Evolutionary conservation across 192 early-diverging fungal species (phyloP).

Genomic region (Coemansia sp.): DNA sequence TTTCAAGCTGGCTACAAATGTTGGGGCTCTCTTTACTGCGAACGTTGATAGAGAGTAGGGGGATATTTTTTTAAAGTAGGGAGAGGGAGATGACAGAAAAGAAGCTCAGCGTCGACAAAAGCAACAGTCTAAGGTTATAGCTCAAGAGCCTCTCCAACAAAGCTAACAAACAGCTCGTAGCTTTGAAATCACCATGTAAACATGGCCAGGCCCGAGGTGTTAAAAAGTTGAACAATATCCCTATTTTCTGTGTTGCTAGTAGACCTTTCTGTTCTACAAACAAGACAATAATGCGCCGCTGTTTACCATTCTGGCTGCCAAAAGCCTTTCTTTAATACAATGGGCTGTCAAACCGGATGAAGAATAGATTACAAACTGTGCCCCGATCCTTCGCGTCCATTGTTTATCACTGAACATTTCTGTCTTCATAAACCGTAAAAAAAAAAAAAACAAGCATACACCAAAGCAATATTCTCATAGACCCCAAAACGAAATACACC

Average conservation of each 20-base stretch:
- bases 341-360: not conserved
- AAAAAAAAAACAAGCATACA: not conserved
- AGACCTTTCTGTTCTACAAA: not conserved
- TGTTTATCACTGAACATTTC: not conserved
- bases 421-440: not conserved
- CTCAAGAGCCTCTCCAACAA: too few species aligned
- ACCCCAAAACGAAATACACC: not conserved
- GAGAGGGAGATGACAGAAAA: not conserved
- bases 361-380: not conserved
- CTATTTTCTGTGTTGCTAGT: not conserved
- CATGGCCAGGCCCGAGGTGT: too few species aligned
- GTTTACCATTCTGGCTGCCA: not conserved
- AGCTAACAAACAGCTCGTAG: too few species aligned
- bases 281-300: not conserved
- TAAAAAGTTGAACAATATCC: not conserved
- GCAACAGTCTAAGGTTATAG: too few species aligned
- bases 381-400: not conserved
- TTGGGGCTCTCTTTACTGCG: not conserved
- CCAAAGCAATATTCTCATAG: not conserved
- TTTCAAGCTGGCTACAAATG: not conserved
- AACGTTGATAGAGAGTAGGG: not conserved
- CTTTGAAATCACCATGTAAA: too few species aligned
- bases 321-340: not conserved
- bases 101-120: too few species aligned
- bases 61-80: not conserved